A percentile compares a stretch with the other conserved stretches of the same genome.
Conservation (phyloP, 495 filamentous ascomycete species). For the Melanomma pulvis-pyrius region DNA sequence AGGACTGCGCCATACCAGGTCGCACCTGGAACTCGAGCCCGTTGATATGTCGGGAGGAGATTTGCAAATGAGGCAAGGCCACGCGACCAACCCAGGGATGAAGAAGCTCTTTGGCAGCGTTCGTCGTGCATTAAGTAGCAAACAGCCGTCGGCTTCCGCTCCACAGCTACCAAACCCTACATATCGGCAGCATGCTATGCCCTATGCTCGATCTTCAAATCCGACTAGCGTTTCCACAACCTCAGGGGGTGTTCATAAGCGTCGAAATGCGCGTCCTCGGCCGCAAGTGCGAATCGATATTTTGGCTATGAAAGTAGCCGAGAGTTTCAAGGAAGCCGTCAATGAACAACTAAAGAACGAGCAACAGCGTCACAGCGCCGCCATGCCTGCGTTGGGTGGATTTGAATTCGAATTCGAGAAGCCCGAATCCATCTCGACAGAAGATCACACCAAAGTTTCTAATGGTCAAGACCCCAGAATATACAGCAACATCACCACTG, state of each 20-base stretch:
- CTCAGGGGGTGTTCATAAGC: conserved; percentile 34
- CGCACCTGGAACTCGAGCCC: conserved; percentile 33
- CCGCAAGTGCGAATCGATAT: conserved; percentile 64
- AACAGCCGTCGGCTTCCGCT: conserved; percentile 41
- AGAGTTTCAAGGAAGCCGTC: conserved; percentile 71
- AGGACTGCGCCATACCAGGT: conserved; percentile 26
- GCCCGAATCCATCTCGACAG: not conserved
- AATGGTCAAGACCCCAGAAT: conserved; percentile 39
- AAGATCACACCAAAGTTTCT: conserved; percentile 6
- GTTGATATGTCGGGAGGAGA: conserved; percentile 21
- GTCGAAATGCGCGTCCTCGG: conserved; percentile 26
- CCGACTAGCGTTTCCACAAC: conserved; percentile 19
- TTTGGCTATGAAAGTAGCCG: conserved; percentile 73
- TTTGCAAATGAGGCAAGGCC: conserved; percentile 6
- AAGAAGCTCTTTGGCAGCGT: conserved; percentile 86
- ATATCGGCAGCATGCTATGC: conserved; percentile 10
- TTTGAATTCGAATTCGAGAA: conserved; percentile 35
- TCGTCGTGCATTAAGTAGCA: conserved; percentile 80
- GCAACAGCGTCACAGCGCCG: conserved; percentile 4
- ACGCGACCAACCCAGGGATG: conserved; percentile 63
- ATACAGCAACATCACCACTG: conserved; percentile 67
- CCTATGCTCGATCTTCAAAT: conserved; percentile 26
- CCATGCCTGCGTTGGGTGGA: conserved; percentile 12
- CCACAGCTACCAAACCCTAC: conserved; percentile 23
- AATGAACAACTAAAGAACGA: conserved; percentile 52